phyloP scores from a whole-genome alignment of 2,329 filamentous ascomycete species.

The Cladophialophora yegresii region DNA sequence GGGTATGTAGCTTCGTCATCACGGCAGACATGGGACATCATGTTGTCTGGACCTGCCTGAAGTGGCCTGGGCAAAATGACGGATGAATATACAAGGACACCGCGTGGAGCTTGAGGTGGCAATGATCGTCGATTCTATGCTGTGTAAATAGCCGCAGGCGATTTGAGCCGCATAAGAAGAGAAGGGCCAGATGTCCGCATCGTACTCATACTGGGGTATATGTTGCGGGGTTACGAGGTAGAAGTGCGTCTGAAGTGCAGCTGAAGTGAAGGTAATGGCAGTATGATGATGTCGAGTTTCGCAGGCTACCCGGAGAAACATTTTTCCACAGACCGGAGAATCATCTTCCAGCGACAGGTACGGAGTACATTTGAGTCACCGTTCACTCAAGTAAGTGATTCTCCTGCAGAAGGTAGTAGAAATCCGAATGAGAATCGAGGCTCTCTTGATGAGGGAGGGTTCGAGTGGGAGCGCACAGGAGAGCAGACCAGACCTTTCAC shows the following conservation, averaged over 20 bases:
- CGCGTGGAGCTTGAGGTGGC: neutral
- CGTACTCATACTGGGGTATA: neutral
- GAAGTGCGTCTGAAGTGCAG: neutral
- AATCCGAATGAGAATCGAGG: no score
- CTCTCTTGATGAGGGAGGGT: no score
- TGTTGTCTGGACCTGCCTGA: constrained; percentile 3
- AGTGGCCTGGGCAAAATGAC: neutral
- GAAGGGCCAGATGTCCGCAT: neutral
- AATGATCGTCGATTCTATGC: constrained; percentile 7
- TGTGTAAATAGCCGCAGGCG: constrained; percentile 11
- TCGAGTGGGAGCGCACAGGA: neutral
- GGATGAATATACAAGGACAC: constrained; percentile 2
- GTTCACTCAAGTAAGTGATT: neutral
- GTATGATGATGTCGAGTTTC: neutral
- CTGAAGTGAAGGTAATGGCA: neutral
- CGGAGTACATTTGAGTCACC: no score
- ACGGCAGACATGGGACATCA: neutral
- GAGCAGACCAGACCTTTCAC: neutral
- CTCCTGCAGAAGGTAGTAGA: neutral
- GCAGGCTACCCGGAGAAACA: neutral
- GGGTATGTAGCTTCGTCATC: constrained; percentile 3
- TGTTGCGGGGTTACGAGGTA: neutral
- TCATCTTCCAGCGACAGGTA: no score
- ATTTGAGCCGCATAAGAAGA: neutral
- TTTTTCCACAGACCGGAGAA: neutral